Evolutionary conservation across 495 filamentous ascomycete genomes (phyloP).

Genomic region (Podospora didyma): DNA sequence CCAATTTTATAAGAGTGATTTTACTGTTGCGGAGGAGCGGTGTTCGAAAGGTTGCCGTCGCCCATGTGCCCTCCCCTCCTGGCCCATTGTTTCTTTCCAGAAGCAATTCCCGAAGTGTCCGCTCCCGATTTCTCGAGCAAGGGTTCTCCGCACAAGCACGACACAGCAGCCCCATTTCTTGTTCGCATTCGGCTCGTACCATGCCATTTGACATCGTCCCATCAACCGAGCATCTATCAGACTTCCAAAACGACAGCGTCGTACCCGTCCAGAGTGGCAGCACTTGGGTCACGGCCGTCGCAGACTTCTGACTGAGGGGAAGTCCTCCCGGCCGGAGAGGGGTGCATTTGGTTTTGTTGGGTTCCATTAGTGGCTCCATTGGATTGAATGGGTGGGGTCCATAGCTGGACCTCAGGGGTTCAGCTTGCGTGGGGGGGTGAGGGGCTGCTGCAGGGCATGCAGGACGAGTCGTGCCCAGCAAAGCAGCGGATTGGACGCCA

Average conservation of each 20-base stretch:
- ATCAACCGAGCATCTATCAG: neutral
- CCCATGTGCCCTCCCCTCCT: neutral
- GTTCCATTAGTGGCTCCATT: neutral
- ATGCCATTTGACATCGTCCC: slow-evolving; percentile 3
- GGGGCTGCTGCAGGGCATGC: neutral
- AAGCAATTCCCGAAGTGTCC: slow-evolving; percentile 7
- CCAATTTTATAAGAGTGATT: no score
- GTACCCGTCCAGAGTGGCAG: neutral
- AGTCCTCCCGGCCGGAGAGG: neutral
- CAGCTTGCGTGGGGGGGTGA: slow-evolving; percentile 1
- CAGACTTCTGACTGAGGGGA: neutral
- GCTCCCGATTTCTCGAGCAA: neutral
- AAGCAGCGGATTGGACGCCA: no score
- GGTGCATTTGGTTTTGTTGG: neutral
- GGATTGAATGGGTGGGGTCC: neutral
- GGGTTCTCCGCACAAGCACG: slow-evolving; percentile 10
- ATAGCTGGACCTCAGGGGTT: neutral
- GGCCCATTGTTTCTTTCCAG: slow-evolving; percentile 4
- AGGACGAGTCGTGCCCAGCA: neutral
- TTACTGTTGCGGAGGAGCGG: neutral
- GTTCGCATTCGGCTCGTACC: neutral
- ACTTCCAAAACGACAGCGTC: neutral
- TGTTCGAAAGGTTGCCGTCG: neutral
- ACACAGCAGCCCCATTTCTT: no score
- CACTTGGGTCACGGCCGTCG: neutral